These are phyloP conservation scores for Arabidopsis lyrata DNA, from an alignment of 441 rosid species.

Conservation along the genomic window DNA sequence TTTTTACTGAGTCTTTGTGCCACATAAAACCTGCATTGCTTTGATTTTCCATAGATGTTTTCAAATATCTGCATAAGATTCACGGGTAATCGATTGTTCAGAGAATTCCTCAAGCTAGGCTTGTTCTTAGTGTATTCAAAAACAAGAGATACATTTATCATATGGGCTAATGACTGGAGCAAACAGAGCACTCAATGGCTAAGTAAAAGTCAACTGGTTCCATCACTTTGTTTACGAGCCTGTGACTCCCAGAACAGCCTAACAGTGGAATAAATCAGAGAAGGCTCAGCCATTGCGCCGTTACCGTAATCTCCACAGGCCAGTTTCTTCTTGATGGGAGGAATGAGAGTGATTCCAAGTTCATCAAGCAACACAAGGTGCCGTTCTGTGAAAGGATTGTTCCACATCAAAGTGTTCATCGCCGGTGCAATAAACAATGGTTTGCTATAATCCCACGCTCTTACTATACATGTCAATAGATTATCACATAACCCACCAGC, in stretches of 20 bases:
- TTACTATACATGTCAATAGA: constrained; percentile 80
- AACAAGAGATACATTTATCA: not conserved
- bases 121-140: not conserved
- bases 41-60: not conserved
- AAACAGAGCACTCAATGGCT: not conserved
- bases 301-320: constrained; percentile 93
- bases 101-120: not conserved
- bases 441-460: constrained; percentile 93
- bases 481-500: constrained; percentile 95
- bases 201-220: constrained; percentile 6
- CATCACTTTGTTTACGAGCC: constrained; percentile 42
- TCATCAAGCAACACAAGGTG: constrained; percentile 86
- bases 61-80: not conserved
- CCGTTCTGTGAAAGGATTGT: constrained; percentile 82
- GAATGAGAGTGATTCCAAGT: constrained; percentile 86
- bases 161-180: not conserved
- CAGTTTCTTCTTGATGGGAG: constrained; percentile 79
- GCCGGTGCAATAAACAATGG: constrained; percentile 87
- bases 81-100: not conserved
- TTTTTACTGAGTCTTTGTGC: constrained; percentile 2
- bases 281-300: constrained; percentile 97
- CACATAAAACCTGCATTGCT: not conserved
- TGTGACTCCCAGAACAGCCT: constrained; percentile 76
- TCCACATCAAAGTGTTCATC: constrained; percentile 96
- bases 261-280: constrained; percentile 76